Conservation (phyloP, 306 rosid genomes). For the Crotalaria pallida region DNA sequence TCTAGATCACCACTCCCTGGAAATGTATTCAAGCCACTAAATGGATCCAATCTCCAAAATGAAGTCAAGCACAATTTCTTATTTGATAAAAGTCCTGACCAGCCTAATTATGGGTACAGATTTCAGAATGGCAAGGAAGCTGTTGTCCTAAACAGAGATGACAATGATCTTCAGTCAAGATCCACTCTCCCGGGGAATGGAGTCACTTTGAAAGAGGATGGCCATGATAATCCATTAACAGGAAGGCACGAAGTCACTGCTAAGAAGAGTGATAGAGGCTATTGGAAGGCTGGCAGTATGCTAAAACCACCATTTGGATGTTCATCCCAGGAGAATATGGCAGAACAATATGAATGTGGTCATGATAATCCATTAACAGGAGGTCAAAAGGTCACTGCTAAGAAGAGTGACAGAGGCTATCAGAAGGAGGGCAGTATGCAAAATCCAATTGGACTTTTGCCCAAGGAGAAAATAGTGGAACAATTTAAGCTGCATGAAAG, state of each 20-base stretch:
- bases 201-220: conserved; percentile 33
- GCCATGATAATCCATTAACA: conserved; percentile 25
- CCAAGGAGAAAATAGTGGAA: conserved; percentile 41
- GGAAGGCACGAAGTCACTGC: conserved; percentile 34
- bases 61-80: conserved; percentile 39
- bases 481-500: conserved; percentile 20
- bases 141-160: conserved; percentile 38
- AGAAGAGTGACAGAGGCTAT: conserved; percentile 42
- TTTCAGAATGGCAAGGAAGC: conserved; percentile 34
- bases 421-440: conserved; percentile 31
- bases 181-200: conserved; percentile 34
- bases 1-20: conserved; percentile 32
- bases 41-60: conserved; percentile 27
- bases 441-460: conserved; percentile 38
- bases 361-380: conserved; percentile 19
- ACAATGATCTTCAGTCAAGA: conserved; percentile 34
- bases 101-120: conserved; percentile 19
- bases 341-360: conserved; percentile 8
- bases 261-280: conserved; percentile 41
- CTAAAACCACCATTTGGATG: conserved; percentile 29
- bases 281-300: conserved; percentile 33
- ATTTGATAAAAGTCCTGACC: conserved; percentile 23
- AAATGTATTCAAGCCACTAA: conserved; percentile 30
- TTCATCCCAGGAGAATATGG: conserved; percentile 44
- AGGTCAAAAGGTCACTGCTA: conserved; percentile 30